phyloP scores from a whole-genome alignment of 257 asterid species.

The Apocynum venetum region DNA sequence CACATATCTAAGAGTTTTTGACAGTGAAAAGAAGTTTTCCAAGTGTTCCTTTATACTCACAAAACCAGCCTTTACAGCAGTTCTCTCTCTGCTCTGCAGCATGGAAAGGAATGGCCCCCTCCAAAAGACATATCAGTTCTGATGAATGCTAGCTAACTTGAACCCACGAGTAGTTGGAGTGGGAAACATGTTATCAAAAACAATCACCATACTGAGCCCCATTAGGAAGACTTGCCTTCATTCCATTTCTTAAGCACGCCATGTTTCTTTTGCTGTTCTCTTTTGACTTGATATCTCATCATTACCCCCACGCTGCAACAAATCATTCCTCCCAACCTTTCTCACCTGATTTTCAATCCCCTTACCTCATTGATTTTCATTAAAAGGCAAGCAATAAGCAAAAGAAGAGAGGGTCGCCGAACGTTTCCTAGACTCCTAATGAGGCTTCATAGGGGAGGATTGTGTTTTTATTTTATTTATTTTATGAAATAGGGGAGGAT shows the following conservation, averaged over 20 bases:
- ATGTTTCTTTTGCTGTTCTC: constrained; percentile 23
- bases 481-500: too few species aligned
- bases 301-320: constrained; percentile 41
- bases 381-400: constrained; percentile 20
- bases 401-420: neutral
- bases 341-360: constrained; percentile 19
- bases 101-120: neutral
- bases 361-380: constrained; percentile 13
- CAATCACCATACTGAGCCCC: constrained; percentile 20
- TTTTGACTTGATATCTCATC: constrained; percentile 52
- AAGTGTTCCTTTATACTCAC: constrained; percentile 1
- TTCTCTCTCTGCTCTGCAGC: neutral
- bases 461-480: too few species aligned
- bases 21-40: neutral
- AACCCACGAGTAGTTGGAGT: constrained; percentile 35
- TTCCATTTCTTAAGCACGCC: constrained; percentile 57
- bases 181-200: constrained; percentile 46
- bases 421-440: neutral
- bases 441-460: neutral
- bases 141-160: constrained; percentile 27
- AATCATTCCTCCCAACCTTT: constrained; percentile 38
- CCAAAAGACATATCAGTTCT: neutral
- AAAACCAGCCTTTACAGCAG: neutral
- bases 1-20: too few species aligned
- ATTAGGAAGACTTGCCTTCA: constrained; percentile 28